These are phyloP conservation scores for Wakefieldia striispora DNA, from an alignment of 768 basidiomycete species.

Conservation along the genomic window DNA sequence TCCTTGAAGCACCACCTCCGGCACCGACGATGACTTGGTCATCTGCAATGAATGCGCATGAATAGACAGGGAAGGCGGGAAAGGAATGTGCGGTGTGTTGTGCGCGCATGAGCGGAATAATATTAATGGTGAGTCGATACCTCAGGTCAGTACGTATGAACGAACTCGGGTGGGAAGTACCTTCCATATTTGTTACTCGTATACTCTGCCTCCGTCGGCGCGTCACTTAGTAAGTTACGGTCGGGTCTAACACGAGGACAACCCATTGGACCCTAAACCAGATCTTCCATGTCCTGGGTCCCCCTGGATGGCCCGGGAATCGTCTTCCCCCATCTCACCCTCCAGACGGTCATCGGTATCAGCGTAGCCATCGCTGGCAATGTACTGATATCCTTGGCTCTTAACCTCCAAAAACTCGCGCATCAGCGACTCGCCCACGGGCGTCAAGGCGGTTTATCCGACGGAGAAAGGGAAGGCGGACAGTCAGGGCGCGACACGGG, in stretches of 20 bases:
- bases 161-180: constrained; percentile 17
- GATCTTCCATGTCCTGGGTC: constrained; percentile 15
- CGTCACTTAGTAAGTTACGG: background rate
- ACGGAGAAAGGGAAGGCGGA: constrained; percentile 15
- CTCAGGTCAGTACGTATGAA: background rate
- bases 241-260: no score
- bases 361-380: constrained; percentile 81
- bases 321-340: constrained; percentile 54
- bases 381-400: constrained; percentile 82
- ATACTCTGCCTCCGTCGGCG: no score
- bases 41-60: constrained; percentile 75
- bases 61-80: constrained; percentile 85
- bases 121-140: no score
- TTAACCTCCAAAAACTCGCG: constrained; percentile 92
- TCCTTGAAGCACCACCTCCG: constrained; percentile 82
- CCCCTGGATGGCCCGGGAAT: constrained; percentile 25
- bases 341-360: constrained; percentile 71
- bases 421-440: constrained; percentile 64
- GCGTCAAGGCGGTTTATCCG: constrained; percentile 18
- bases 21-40: constrained; percentile 79
- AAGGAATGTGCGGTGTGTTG: constrained; percentile 77
- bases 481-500: background rate
- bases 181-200: constrained; percentile 10
- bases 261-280: background rate
- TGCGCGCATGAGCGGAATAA: constrained; percentile 58